phyloP scores from a whole-genome alignment of 2,329 filamentous ascomycete species.

The Pseudofabraea citricarpa region DNA sequence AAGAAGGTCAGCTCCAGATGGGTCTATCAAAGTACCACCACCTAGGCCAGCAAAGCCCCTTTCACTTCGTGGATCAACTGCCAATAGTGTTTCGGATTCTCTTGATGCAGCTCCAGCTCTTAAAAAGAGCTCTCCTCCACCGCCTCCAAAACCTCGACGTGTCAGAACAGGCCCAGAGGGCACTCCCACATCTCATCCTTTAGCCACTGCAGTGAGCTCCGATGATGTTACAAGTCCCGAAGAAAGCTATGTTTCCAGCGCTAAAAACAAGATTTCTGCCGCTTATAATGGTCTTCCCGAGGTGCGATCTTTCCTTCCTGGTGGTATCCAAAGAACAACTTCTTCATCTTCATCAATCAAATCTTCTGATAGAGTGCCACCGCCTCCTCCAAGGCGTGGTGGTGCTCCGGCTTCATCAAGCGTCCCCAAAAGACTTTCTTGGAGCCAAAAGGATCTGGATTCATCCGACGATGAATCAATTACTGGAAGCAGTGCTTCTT shows the following conservation, averaged over 20 bases:
- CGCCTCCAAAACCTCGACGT: conserved; percentile 22
- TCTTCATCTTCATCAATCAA: not conserved
- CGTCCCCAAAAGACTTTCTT: conserved; percentile 15
- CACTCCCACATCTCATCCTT: conserved; percentile 15
- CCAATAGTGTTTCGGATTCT: conserved; percentile 13
- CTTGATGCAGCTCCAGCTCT: conserved; percentile 33
- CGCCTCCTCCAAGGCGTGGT: conserved; percentile 12
- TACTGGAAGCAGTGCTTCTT: conserved; percentile 7
- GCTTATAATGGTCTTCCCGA: conserved; percentile 28
- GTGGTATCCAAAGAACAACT: conserved; percentile 3
- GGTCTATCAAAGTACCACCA: conserved; percentile 34
- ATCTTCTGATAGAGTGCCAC: conserved; percentile 14
- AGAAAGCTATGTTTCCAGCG: conserved; percentile 23
- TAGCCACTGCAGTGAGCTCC: conserved; percentile 22
- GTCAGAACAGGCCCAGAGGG: conserved; percentile 5
- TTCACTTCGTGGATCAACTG: conserved; percentile 41
- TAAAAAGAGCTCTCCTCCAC: conserved; percentile 34
- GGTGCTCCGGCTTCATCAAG: conserved; percentile 1
- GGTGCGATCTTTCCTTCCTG: conserved; percentile 24
- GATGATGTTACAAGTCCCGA: conserved; percentile 15
- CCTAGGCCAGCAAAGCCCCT: conserved; percentile 55
- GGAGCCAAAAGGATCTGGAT: conserved; percentile 15
- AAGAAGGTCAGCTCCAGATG: conserved; percentile 20
- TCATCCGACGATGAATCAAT: conserved; percentile 23
- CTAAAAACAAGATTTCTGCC: conserved; percentile 22